Evolutionary conservation across 768 basidiomycete species (phyloP), one percentile per base, ranked within the genome.

Genomic region (Mycena galopus): DNA sequence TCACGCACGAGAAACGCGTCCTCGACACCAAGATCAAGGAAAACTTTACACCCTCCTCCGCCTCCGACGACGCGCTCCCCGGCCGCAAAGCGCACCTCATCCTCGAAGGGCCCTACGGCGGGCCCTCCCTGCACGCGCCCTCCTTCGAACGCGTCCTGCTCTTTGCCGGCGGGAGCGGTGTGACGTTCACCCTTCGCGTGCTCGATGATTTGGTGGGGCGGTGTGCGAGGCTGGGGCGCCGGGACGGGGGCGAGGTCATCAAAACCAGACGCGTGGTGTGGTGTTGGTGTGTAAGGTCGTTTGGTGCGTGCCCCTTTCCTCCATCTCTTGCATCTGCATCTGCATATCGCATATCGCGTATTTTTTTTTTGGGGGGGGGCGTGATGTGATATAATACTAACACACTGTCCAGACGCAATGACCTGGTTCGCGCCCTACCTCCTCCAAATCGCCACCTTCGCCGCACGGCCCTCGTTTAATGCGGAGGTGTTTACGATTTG

Each of bases 21-120:
- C 1, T 60, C 56, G 30, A 44, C 17, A 44, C 11, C 42, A 44
- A 7, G 14, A n/a, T n/a, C n/a, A n/a, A n/a, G n/a, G n/a, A n/a
- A n/a, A n/a, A n/a, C n/a, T 30, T 16, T 19, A n/a, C n/a, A n/a
- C n/a, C n/a, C n/a, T n/a, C 58, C 10, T 32, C 30, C 4, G 59
- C 42, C 29, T n/a, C n/a, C 25, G 66, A 29, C 7, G 21, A 14
- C 33, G 23, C 10, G n/a, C 47, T 57, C 30, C 70, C 62, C 57
- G 33, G 64, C 10, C 69, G 71, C 32, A 63, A 69, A 0, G 87
- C 93, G 1, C 91, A 91, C 27, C 92, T 96, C 39, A 90, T 96
- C 87, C 77, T 97, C 57, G 95, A 96, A 68, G 96, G 96, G 1
- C 95, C 96, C 0, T 96, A 96, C 77, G 96, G 95, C 4, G 95